These are phyloP conservation scores for Cenchrus americanus DNA, from an alignment of 176 grass and related monocot genomes.

Conservation along the genomic window DNA sequence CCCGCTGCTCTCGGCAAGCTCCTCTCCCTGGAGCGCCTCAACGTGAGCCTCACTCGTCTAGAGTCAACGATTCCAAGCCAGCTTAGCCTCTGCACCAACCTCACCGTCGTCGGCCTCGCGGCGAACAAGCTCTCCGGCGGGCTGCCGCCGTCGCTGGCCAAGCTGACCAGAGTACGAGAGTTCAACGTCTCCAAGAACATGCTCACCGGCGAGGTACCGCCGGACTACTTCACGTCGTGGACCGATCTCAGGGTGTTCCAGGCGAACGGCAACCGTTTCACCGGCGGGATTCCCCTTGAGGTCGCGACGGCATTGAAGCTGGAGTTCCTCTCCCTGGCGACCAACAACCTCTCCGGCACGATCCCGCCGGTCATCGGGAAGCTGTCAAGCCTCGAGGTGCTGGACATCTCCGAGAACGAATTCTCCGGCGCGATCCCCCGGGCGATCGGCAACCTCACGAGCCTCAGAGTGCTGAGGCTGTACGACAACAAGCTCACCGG, in stretches of 20 bases:
- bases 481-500: conserved; percentile 71
- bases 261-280: conserved; percentile 58
- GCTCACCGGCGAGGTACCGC: conserved; percentile 59
- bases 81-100: conserved; percentile 58
- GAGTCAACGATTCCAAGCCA: conserved; percentile 62
- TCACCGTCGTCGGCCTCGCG: conserved; percentile 59
- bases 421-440: conserved; percentile 52
- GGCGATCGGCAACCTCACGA: conserved; percentile 58
- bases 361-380: conserved; percentile 69
- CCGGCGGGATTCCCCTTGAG: conserved; percentile 48
- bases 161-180: conserved; percentile 51
- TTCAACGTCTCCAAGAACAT: conserved; percentile 79
- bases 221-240: conserved; percentile 71
- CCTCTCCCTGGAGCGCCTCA: conserved; percentile 49
- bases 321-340: conserved; percentile 46
- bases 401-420: conserved; percentile 59
- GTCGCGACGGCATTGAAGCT: conserved; percentile 53
- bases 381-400: conserved; percentile 41
- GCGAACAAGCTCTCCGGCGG: conserved; percentile 52
- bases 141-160: conserved; percentile 48
- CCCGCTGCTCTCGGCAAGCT: conserved; percentile 64
- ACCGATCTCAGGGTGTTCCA: conserved; percentile 64
- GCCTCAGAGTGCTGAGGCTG: conserved; percentile 44
- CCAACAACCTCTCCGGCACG: conserved; percentile 49
- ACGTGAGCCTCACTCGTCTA: conserved; percentile 48